A percentile compares a stretch with the other conserved stretches of the same genome.
Conservation (phyloP, 2,329 filamentous ascomycete species). For the Cladosporium sp. region DNA sequence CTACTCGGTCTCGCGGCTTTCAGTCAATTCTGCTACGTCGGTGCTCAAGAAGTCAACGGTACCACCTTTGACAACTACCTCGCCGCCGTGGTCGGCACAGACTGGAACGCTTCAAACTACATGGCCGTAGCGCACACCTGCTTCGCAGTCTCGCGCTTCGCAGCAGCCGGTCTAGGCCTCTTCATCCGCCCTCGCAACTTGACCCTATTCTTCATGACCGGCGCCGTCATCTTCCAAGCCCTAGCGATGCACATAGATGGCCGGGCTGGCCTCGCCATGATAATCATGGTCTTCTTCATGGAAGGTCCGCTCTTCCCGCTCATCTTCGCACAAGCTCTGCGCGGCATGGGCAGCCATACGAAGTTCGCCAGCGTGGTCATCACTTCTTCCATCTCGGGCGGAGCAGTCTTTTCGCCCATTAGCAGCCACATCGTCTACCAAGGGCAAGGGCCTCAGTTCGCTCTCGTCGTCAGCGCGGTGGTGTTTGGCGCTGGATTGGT, state of each 20-base stretch:
- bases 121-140: conserved; percentile 53
- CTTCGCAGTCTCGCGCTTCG: conserved; percentile 56
- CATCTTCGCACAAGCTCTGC: conserved; percentile 55
- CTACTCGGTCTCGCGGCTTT: conserved; percentile 53
- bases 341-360: conserved; percentile 55
- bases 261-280: conserved; percentile 42
- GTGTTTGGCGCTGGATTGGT: conserved; percentile 48
- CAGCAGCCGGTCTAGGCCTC: conserved; percentile 50
- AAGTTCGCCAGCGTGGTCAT: conserved; percentile 54
- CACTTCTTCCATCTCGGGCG: conserved; percentile 52
- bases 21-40: conserved; percentile 58
- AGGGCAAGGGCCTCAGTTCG: conserved; percentile 43
- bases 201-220: conserved; percentile 51
- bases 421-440: conserved; percentile 41
- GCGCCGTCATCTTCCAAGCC: conserved; percentile 49
- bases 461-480: conserved; percentile 51
- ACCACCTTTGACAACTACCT: conserved; percentile 47
- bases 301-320: conserved; percentile 58
- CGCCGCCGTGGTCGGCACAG: conserved; percentile 32
- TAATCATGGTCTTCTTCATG: conserved; percentile 54
- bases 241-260: conserved; percentile 50
- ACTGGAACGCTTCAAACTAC: conserved; percentile 37
- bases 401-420: conserved; percentile 53
- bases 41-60: conserved; percentile 55
- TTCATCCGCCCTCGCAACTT: conserved; percentile 56